Conservation (phyloP, 805 yeast species). For the Starmerella floricola region DNA sequence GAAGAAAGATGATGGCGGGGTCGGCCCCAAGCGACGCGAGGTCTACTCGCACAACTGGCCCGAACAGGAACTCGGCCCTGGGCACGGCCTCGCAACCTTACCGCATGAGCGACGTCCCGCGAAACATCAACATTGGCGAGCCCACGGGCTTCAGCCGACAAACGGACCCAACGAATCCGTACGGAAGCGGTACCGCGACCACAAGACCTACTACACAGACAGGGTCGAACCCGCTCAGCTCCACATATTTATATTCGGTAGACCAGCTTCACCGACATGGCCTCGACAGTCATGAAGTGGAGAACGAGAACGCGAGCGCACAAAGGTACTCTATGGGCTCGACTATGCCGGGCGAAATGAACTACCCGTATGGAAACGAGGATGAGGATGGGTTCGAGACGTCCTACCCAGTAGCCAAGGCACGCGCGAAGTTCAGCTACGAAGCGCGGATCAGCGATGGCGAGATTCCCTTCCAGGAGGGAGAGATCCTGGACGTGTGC, state of each 20-base stretch:
- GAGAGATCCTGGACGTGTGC: conserved; percentile 80
- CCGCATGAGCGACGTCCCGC: conserved; percentile 17
- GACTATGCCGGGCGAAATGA: conserved; percentile 30
- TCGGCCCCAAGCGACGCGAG: not conserved
- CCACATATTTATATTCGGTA: conserved; percentile 16
- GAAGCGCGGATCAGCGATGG: conserved; percentile 86
- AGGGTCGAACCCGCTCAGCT: conserved; percentile 25
- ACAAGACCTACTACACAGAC: conserved; percentile 1
- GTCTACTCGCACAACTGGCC: not conserved
- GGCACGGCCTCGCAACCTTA: conserved; percentile 14
- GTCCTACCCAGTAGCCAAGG: conserved; percentile 34
- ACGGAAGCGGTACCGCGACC: not conserved
- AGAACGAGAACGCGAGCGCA: conserved; percentile 3
- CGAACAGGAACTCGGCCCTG: not conserved
- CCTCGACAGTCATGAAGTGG: conserved; percentile 13
- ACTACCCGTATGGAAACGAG: conserved; percentile 43
- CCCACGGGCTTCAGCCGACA: conserved; percentile 8
- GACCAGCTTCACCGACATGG: conserved; percentile 18
- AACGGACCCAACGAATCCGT: not conserved
- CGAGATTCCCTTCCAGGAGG: conserved; percentile 81
- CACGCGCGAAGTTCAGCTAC: conserved; percentile 75
- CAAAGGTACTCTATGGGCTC: not conserved
- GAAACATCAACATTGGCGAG: conserved; percentile 5
- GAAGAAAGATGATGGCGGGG: not conserved
- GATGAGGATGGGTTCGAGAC: conserved; percentile 6